phyloP scores from a whole-genome alignment of 202 grass and related monocot species.

The Cymbopogon flexuosus region DNA sequence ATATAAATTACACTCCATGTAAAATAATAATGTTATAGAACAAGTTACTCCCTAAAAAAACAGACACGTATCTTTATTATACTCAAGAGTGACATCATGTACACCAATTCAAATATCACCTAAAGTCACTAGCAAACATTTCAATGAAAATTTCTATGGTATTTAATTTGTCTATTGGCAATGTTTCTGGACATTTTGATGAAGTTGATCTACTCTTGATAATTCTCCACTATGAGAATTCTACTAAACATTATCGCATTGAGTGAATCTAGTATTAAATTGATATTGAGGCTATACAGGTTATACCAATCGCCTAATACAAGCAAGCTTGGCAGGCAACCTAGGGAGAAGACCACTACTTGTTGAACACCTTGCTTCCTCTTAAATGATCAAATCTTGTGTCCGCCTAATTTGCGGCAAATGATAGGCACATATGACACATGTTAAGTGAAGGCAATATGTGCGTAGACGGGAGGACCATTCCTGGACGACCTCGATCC shows the following conservation, averaged over 20 bases:
- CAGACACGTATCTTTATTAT: not conserved
- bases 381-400: not conserved
- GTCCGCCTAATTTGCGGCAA: not conserved
- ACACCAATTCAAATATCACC: not conserved
- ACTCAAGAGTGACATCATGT: not conserved
- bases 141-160: not conserved
- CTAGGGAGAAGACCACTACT: not conserved
- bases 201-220: not conserved
- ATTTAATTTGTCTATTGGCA: not conserved
- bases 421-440: not conserved
- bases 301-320: not conserved
- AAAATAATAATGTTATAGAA: not conserved
- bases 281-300: not conserved
- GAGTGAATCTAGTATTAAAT: not conserved
- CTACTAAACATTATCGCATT: not conserved
- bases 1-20: not conserved
- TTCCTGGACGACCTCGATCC: too few species aligned
- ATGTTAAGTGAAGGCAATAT: not conserved
- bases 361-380: not conserved
- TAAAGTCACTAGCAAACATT: not conserved
- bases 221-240: not conserved
- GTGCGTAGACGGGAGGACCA: too few species aligned
- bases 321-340: not conserved
- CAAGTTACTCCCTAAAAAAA: not conserved
- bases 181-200: not conserved